Base-by-base conservation (phyloP, 208 protist genomes). In the Leishmania tarentolae region DNA sequence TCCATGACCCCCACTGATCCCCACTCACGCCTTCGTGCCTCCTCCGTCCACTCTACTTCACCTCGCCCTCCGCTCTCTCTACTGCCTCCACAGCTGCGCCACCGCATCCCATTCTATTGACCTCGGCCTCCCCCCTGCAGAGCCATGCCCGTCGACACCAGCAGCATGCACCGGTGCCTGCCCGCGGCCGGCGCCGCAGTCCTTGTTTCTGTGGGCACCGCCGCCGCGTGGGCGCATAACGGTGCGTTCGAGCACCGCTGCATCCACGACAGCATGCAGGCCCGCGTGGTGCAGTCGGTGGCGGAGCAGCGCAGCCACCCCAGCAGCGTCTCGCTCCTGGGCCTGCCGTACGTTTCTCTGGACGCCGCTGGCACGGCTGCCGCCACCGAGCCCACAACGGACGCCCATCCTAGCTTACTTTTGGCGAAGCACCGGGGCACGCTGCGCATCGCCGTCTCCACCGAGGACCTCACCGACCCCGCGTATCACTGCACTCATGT, bases 371-470 rank as follows among this genome's bases (percentile, higher is more conserved):
- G 24, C 40, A 46, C 17, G 24, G 0, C 15, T 21, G 24, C 15
- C 19, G 19, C 65, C 24, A 37, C 28, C 17, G 52, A 1, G 47
- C 91, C 80, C 78, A 56, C 53, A 0, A 9, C 28, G 53, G 74
- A 46, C 88, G 84, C 86, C 86, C 92, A 57, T 11, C 17, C 69
- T 42, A 8, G n/a, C 4, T 44, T 73, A 5, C 15, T 35, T n/a
- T 72, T n/a, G 35, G 2, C 59, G 1, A 0, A 21, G 31, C 2
- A 42, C 50, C 91, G 82, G 84, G 63, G 75, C 69, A 42, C 72
- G 9, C 84, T 95, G 57, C 88, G 88, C 86, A 87, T 93, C 70
- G 15, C 44, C 52, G 65, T 85, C 57, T 90, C 85, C 42, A 59
- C 50, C 37, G 40, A 75, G 24, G 88, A 92, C 44, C 63, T 93